A percentile compares a stretch with the other conserved stretches of the same genome.
phyloP scores from a whole-genome alignment of 163 green algal genomes.

The Scenedesmus sp. region DNA sequence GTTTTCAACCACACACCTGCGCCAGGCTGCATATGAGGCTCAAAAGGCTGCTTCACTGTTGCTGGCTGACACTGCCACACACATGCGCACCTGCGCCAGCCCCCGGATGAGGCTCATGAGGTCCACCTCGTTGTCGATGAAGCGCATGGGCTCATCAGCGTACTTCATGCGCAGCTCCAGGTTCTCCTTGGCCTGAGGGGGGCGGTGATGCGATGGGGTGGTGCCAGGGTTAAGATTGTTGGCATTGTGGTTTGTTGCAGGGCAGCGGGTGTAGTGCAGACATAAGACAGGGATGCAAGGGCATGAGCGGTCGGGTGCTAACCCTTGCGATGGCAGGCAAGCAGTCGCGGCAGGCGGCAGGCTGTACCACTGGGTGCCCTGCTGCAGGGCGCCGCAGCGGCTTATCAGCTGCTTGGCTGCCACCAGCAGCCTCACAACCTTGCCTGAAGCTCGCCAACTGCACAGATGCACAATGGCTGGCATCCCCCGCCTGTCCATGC shows the following conservation, averaged over 20 bases:
- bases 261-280: neutral
- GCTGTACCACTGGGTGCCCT: too few relatives aligned
- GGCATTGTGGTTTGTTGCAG: neutral
- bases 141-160: conserved; percentile 86
- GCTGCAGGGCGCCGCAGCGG: too few relatives aligned
- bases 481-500: neutral
- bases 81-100: conserved; percentile 69
- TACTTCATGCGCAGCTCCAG: conserved; percentile 92
- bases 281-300: neutral
- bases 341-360: too few relatives aligned
- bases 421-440: too few relatives aligned
- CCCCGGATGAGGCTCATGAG: conserved; percentile 90
- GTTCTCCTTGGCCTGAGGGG: conserved; percentile 86
- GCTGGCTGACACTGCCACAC: neutral
- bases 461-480: neutral
- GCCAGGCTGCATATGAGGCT: too few relatives aligned
- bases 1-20: too few relatives aligned
- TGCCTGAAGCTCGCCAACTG: too few relatives aligned
- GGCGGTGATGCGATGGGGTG: too few relatives aligned
- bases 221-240: neutral
- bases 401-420: too few relatives aligned
- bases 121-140: conserved; percentile 96
- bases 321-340: too few relatives aligned
- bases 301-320: neutral
- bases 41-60: neutral